Evolutionary conservation across 2,329 filamentous ascomycete species (phyloP).

Genomic region (Lanzia echinophila): DNA sequence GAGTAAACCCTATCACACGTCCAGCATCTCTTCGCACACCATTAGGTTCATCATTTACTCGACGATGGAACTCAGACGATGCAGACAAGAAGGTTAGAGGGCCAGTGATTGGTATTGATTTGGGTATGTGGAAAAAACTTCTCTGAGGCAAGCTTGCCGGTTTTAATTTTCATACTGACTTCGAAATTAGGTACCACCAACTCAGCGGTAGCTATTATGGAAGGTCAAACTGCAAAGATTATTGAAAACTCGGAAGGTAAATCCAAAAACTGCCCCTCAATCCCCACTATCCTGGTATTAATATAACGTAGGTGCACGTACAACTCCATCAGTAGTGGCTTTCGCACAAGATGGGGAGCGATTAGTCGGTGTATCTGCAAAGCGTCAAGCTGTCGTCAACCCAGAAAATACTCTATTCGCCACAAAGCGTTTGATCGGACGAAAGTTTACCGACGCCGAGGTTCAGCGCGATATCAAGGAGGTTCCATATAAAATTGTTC

Average conservation of each 20-base stretch:
- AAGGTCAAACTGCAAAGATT: conserved; percentile 90
- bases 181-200: conserved; percentile 70
- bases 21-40: conserved; percentile 63
- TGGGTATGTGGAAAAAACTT: conserved; percentile 56
- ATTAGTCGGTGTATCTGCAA: conserved; percentile 92
- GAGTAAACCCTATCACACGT: conserved; percentile 64
- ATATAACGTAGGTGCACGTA: conserved; percentile 64
- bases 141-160: neutral
- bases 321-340: conserved; percentile 89
- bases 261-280: neutral
- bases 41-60: conserved; percentile 64
- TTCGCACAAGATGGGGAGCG: conserved; percentile 95
- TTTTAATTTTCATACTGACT: conserved; percentile 18
- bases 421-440: conserved; percentile 96
- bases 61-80: conserved; percentile 66
- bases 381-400: conserved; percentile 97
- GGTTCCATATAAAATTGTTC: conserved; percentile 97
- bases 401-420: conserved; percentile 97
- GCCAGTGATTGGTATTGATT: conserved; percentile 94
- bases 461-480: conserved; percentile 96
- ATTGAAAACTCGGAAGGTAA: conserved; percentile 96
- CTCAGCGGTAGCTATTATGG: conserved; percentile 95
- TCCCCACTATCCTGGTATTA: conserved; percentile 8
- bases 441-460: conserved; percentile 90
- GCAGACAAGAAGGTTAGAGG: conserved; percentile 82